phyloP scores from a whole-genome alignment of 177 flowering plant species.

The Vitis hybrid region DNA sequence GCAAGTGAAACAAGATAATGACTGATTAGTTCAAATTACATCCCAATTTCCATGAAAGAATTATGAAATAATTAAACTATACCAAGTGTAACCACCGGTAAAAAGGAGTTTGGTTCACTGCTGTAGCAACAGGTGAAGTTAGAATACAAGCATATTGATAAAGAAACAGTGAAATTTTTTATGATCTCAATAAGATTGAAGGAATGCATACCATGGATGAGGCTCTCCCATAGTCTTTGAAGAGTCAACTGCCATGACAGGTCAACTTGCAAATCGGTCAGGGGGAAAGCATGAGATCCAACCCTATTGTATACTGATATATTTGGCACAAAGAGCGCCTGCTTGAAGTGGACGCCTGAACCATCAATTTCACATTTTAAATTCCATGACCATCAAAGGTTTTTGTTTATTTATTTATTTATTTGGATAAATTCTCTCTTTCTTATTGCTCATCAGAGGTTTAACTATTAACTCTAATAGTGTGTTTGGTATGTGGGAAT shows the following conservation, averaged over 20 bases:
- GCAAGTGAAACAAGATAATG: background rate
- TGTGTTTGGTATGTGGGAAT: no score
- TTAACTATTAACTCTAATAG: no score
- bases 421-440: no score
- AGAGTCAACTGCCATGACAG: slow-evolving; percentile 83
- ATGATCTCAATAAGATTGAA: background rate
- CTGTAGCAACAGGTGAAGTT: background rate
- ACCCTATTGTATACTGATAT: slow-evolving; percentile 22
- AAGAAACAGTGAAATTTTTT: no score
- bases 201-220: slow-evolving; percentile 27
- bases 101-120: background rate
- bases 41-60: background rate
- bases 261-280: slow-evolving; percentile 61
- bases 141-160: no score
- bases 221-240: slow-evolving; percentile 79
- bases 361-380: no score
- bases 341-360: no score
- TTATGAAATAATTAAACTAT: background rate
- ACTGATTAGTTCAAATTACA: background rate
- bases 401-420: no score
- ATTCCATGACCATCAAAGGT: no score
- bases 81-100: background rate
- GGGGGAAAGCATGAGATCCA: slow-evolving; percentile 45
- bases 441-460: no score
- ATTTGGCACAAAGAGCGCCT: no score